Conservation (phyloP, 1,284 basidiomycete species). For the Boletus semigastroideus region DNA sequence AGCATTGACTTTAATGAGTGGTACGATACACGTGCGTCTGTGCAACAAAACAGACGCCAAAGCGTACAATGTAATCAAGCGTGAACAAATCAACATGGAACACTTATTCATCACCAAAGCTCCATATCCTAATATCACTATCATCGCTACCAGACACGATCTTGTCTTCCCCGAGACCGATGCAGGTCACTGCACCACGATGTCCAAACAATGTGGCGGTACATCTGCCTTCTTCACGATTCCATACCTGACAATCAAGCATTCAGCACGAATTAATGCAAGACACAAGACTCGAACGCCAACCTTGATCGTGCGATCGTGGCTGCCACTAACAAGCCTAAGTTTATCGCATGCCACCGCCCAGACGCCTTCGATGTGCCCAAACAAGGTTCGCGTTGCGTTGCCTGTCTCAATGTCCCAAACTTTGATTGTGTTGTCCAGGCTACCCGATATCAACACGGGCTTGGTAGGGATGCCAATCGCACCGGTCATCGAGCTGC, state of each 20-base stretch:
- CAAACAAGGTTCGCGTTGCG: slow-evolving; percentile 85
- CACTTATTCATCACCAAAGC: slow-evolving; percentile 50
- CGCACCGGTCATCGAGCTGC: not conserved
- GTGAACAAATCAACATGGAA: not conserved
- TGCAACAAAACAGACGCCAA: not conserved
- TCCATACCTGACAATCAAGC: slow-evolving; percentile 72
- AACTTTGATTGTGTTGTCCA: slow-evolving; percentile 95
- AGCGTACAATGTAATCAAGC: not conserved
- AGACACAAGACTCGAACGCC: slow-evolving; percentile 2
- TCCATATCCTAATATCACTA: slow-evolving; percentile 79
- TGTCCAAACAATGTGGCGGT: slow-evolving; percentile 93
- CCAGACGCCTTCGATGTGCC: slow-evolving; percentile 98
- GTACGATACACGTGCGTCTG: not conserved
- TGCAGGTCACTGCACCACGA: slow-evolving; percentile 89
- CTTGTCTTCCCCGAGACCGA: slow-evolving; percentile 92
- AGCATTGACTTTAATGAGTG: slow-evolving; percentile 3
- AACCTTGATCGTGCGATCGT: slow-evolving; percentile 92
- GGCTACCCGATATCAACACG: slow-evolving; percentile 84
- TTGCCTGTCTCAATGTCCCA: slow-evolving; percentile 94
- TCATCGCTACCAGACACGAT: slow-evolving; percentile 95
- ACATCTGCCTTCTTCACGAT: slow-evolving; percentile 85
- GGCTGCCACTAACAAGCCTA: slow-evolving; percentile 88
- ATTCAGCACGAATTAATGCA: slow-evolving; percentile 6
- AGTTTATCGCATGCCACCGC: slow-evolving; percentile 90
- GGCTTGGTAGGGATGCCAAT: slow-evolving; percentile 41